Conservation (phyloP, 306 rosid species). For the Castanea mollissima region DNA sequence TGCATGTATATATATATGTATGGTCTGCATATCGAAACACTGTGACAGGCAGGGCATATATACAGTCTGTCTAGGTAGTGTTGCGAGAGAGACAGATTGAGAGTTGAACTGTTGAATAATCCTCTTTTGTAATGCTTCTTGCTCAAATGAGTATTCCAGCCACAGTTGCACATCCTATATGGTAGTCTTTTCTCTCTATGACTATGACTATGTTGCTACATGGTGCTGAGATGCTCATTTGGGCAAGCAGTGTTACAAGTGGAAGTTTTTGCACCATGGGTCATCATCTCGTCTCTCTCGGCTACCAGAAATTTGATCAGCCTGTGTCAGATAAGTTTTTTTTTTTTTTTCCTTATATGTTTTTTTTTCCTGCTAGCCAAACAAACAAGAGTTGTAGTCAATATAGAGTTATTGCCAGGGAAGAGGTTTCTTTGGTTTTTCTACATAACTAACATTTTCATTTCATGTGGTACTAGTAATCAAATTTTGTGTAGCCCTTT, state of each 20-base stretch:
- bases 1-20: too few relatives aligned
- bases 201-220: background rate
- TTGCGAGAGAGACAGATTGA: background rate
- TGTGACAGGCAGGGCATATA: too few relatives aligned
- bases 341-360: too few relatives aligned
- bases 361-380: background rate
- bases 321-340: background rate
- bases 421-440: too few relatives aligned
- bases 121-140: constrained; percentile 65
- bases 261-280: constrained; percentile 7
- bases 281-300: background rate
- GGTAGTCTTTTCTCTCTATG: background rate
- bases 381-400: background rate
- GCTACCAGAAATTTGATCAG: background rate
- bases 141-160: constrained; percentile 99
- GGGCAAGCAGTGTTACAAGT: constrained; percentile 57
- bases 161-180: background rate
- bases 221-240: constrained; percentile 68
- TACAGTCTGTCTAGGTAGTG: too few relatives aligned
- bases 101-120: background rate
- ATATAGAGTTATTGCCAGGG: too few relatives aligned
- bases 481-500: too few relatives aligned
- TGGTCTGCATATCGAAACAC: too few relatives aligned
- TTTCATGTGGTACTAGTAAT: too few relatives aligned
- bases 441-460: too few relatives aligned